Evolutionary conservation across 441 rosid genomes (phyloP).

Genomic region (Gossypium davidsonii): DNA sequence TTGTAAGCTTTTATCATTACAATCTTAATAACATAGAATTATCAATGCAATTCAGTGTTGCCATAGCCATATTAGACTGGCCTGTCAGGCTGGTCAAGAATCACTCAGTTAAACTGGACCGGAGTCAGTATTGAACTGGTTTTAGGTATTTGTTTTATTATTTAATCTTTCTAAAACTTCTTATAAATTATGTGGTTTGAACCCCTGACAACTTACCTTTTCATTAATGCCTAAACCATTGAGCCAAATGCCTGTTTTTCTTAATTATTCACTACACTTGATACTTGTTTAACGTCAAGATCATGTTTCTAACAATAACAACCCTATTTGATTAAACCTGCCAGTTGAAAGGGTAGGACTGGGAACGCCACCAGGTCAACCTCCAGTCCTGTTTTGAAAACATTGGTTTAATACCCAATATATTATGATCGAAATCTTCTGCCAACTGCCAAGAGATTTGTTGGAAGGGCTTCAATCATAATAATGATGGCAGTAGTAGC

Average conservation of each 20-base stretch:
- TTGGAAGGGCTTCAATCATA: neutral
- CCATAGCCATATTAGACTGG: neutral
- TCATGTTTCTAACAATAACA: neutral
- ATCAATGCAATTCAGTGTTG: neutral
- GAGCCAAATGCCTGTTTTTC: neutral
- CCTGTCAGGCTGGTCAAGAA: neutral
- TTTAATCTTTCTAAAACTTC: neutral
- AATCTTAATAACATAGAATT: neutral
- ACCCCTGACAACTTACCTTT: neutral
- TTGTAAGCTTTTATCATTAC: slow-evolving; percentile 1
- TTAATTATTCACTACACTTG: neutral
- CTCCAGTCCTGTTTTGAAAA: neutral
- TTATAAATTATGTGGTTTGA: neutral
- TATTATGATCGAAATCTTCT: neutral
- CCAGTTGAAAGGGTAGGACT: neutral
- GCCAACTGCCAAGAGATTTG: neutral
- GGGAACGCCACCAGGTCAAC: neutral
- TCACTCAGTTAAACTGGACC: neutral
- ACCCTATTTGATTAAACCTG: neutral
- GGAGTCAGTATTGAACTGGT: neutral
- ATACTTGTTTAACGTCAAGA: neutral
- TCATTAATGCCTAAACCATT: slow-evolving; percentile 1
- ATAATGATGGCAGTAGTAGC: slow-evolving; percentile 4
- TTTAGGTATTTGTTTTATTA: neutral
- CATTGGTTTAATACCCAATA: neutral